phyloP scores from a whole-genome alignment of 2,329 filamentous ascomycete species.

The Aureobasidium subglaciale region DNA sequence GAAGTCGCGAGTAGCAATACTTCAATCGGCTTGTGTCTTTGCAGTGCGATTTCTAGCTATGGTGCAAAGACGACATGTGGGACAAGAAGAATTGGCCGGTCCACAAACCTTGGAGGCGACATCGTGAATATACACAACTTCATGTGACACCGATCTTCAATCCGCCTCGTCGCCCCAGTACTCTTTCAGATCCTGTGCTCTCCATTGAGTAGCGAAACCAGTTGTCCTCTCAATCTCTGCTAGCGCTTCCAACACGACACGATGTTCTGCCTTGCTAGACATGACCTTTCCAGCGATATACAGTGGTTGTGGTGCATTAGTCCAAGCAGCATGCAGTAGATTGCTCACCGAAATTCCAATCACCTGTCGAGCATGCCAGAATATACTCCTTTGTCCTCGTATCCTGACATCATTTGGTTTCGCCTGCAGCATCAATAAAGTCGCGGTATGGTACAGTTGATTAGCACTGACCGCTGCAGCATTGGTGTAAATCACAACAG shows the following conservation, averaged over 20 bases:
- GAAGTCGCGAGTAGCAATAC: no score
- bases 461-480: slow-evolving; percentile 41
- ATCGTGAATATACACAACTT: neutral
- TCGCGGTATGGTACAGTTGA: slow-evolving; percentile 51
- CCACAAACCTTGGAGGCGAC: neutral
- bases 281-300: slow-evolving; percentile 43
- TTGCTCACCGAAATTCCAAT: slow-evolving; percentile 42
- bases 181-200: slow-evolving; percentile 45
- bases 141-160: no score
- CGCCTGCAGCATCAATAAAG: slow-evolving; percentile 46
- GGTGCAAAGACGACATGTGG: no score
- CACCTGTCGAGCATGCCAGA: slow-evolving; percentile 43
- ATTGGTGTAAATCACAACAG: slow-evolving; percentile 41
- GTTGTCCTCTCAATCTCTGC: slow-evolving; percentile 46
- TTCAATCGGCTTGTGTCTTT: no score
- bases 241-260: slow-evolving; percentile 42
- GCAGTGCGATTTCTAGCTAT: no score
- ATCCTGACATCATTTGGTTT: slow-evolving; percentile 34
- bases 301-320: slow-evolving; percentile 40
- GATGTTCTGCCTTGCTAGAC: slow-evolving; percentile 39
- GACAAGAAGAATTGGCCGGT: no score
- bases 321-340: slow-evolving; percentile 39
- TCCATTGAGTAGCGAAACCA: slow-evolving; percentile 49
- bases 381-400: slow-evolving; percentile 33
- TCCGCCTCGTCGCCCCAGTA: slow-evolving; percentile 41